phyloP scores from a whole-genome alignment of 345 rosid species.

The Eucalyptus sp. region DNA sequence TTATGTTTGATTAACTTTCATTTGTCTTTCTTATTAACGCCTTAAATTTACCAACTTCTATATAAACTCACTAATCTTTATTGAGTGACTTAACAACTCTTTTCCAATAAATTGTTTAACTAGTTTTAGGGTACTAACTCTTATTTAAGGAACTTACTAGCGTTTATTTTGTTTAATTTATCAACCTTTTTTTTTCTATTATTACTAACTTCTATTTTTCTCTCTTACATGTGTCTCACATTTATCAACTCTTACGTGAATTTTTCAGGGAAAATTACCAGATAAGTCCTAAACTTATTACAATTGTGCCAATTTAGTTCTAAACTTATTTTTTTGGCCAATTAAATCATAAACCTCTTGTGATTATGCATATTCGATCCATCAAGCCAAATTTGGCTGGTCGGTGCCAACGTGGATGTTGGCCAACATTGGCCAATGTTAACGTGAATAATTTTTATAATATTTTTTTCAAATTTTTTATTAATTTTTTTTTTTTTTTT shows the following conservation, averaged over 20 bases:
- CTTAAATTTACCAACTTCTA: background rate
- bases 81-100: background rate
- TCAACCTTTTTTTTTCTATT: background rate
- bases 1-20: background rate
- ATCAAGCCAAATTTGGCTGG: too few relatives aligned
- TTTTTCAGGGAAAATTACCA: too few relatives aligned
- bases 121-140: background rate
- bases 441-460: too few relatives aligned
- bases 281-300: too few relatives aligned
- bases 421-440: too few relatives aligned
- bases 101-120: background rate
- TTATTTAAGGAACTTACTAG: background rate
- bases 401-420: fast-evolving
- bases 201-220: background rate
- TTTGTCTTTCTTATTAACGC: background rate
- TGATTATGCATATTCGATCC: fast-evolving
- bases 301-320: too few relatives aligned
- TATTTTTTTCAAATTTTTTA: too few relatives aligned
- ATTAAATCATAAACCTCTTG: too few relatives aligned
- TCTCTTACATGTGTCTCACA: background rate
- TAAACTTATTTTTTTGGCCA: too few relatives aligned
- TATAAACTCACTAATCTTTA: background rate
- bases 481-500: too few relatives aligned
- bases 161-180: background rate
- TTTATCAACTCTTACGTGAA: background rate